Evolutionary conservation across 2,329 filamentous ascomycete species (phyloP), one percentile per base, ranked within the genome.

Genomic region (Fusarium sp.): DNA sequence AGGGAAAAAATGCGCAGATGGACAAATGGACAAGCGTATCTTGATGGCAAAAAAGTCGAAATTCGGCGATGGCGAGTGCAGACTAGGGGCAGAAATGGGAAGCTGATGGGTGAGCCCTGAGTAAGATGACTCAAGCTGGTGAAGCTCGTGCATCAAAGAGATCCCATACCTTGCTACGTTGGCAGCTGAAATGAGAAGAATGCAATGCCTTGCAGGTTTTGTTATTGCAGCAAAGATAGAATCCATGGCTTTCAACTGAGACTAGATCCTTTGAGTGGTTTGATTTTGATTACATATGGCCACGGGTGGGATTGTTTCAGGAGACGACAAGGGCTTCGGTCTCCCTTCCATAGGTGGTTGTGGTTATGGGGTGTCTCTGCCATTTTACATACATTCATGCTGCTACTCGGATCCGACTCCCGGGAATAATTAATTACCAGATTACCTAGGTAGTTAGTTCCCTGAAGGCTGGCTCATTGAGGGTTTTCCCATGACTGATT

Each of bases 231-330:
- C 41, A 36, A 36, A 33, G 29, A 19, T 59, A 44, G 43, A 32
- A 49, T 51, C 23, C 31, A 33, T 33, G 31, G 13, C 37, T 23
- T 54, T 49, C 41, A 29, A 49, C 39, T 60, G 51, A 57, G 51
- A 56, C 50, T 64, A 44, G 53, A 45, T 32, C 43, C 29, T 42
- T 59, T 49, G 52, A 45, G 57, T 62, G 61, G 61, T 62, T 64
- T 64, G 57, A 57, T 64, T 64, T 62, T 58, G 43, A 65, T 57
- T 65, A 54, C 56, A 47, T 42, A 45, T 29, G 41, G 39, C 61
- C 37, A 62, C 31, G 45, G 52, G 57, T 62, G 61, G 61, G 38
- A 64, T 57, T 58, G 61, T 64, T 64, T 64, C 61, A 64, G 61
- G 61, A 51, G 56, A 57, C 46, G 51, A 61, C 61, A 61, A 63